phyloP scores from a whole-genome alignment of 495 filamentous ascomycete genomes.

The Ramalina intermedia region DNA sequence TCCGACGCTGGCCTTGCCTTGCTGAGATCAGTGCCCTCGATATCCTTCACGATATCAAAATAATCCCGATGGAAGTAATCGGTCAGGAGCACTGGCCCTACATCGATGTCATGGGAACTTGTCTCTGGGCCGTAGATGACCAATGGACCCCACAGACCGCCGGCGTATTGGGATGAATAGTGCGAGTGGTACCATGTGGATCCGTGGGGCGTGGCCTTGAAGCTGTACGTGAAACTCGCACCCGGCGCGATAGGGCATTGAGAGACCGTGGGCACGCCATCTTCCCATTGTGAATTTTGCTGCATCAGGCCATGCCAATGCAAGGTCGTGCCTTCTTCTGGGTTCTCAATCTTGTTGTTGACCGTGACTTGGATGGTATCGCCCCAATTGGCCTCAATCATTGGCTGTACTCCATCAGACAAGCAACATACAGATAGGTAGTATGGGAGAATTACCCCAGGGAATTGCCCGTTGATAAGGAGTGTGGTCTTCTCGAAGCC shows the following conservation, averaged over 20 bases:
- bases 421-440: not conserved
- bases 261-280: constrained; percentile 34
- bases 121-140: constrained; percentile 44
- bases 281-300: constrained; percentile 21
- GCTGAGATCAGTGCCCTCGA: constrained; percentile 4
- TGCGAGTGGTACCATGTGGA: constrained; percentile 36
- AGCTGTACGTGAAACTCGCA: constrained; percentile 22
- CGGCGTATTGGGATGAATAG: constrained; percentile 29
- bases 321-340: constrained; percentile 27
- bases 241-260: constrained; percentile 40
- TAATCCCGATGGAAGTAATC: constrained; percentile 26
- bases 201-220: constrained; percentile 26
- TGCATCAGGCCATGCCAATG: constrained; percentile 38
- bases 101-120: constrained; percentile 41
- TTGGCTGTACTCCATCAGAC: constrained; percentile 23
- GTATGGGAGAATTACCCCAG: constrained; percentile 1
- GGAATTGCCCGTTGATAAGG: constrained; percentile 23
- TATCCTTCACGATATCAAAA: constrained; percentile 13
- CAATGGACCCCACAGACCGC: constrained; percentile 37
- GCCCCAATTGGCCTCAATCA: constrained; percentile 45
- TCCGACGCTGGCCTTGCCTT: constrained; percentile 7
- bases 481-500: constrained; percentile 28
- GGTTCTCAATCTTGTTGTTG: constrained; percentile 29
- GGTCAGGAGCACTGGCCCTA: constrained; percentile 34
- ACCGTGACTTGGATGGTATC: constrained; percentile 44